A percentile compares a stretch with the other conserved stretches of the same genome.
These are phyloP conservation scores for Mitragyna speciosa DNA, from an alignment of 257 asterid species.

Conservation along the genomic window DNA sequence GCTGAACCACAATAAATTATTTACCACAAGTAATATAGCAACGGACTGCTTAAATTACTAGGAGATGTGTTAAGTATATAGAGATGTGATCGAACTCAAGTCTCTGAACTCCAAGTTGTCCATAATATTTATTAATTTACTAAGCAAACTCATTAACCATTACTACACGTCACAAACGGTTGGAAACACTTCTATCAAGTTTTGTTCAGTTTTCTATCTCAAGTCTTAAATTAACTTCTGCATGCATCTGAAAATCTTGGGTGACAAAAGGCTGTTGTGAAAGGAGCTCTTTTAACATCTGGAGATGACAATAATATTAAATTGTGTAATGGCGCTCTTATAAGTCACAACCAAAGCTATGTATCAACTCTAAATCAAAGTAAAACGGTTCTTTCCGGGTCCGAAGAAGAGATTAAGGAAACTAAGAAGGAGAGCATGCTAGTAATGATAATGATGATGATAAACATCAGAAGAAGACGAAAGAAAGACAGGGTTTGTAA, in stretches of 20 bases:
- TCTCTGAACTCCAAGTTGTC: too few relatives aligned
- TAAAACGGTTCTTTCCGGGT: neutral
- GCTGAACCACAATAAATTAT: too few relatives aligned
- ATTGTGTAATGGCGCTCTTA: neutral
- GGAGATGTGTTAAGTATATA: too few relatives aligned
- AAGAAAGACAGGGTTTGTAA: neutral
- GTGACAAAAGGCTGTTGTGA: neutral
- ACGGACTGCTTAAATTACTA: neutral
- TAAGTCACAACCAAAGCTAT: too few relatives aligned
- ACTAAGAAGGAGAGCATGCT: neutral
- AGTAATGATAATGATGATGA: neutral
- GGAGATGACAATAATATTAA: too few relatives aligned
- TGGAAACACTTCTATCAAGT: neutral
- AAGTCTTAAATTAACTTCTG: neutral
- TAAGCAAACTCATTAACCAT: too few relatives aligned
- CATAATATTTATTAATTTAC: too few relatives aligned
- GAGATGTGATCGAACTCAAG: neutral
- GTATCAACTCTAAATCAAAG: neutral
- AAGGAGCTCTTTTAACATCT: neutral
- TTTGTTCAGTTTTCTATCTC: neutral
- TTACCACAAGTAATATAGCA: neutral
- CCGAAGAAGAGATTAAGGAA: neutral
- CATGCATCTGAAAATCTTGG: neutral
- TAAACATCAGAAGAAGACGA: neutral
- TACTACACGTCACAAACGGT: too few relatives aligned